phyloP scores from a whole-genome alignment of 2,329 filamentous ascomycete genomes.

The Neofusicoccum kwambonambiense region DNA sequence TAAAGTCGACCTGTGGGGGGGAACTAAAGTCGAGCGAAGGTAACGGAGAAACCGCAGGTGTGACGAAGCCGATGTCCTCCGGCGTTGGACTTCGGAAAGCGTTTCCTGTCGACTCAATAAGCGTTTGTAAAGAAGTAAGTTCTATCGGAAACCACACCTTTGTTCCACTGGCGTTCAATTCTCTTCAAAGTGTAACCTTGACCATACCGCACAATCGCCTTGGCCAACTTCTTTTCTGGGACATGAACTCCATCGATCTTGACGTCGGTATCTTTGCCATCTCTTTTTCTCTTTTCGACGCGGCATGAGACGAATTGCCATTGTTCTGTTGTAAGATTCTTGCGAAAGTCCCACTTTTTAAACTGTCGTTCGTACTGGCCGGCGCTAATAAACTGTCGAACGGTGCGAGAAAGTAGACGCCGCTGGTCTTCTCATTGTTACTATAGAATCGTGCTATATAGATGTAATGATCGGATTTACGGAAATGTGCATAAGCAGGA shows the following conservation, averaged over 20 bases:
- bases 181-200: not conserved
- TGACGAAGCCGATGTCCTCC: not conserved
- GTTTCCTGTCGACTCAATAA: not conserved
- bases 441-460: too few species aligned
- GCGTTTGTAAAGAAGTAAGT: too few species aligned
- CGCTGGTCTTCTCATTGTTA: too few species aligned
- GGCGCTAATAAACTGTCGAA: conserved; percentile 22
- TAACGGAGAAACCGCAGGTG: not conserved
- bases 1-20: too few species aligned
- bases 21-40: too few species aligned
- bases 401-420: too few species aligned
- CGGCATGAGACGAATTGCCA: conserved; percentile 24
- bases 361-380: conserved; percentile 27
- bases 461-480: too few species aligned
- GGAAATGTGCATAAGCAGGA: too few species aligned
- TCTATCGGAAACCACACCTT: not conserved
- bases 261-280: conserved; percentile 21
- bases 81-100: not conserved
- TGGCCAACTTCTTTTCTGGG: not conserved
- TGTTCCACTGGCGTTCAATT: not conserved
- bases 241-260: not conserved
- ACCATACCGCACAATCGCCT: not conserved
- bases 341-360: conserved; percentile 28
- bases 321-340: conserved; percentile 24
- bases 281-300: conserved; percentile 22